Evolutionary conservation across 108 stramenopile genomes (phyloP).

Genomic region (Nitzschia sp.): DNA sequence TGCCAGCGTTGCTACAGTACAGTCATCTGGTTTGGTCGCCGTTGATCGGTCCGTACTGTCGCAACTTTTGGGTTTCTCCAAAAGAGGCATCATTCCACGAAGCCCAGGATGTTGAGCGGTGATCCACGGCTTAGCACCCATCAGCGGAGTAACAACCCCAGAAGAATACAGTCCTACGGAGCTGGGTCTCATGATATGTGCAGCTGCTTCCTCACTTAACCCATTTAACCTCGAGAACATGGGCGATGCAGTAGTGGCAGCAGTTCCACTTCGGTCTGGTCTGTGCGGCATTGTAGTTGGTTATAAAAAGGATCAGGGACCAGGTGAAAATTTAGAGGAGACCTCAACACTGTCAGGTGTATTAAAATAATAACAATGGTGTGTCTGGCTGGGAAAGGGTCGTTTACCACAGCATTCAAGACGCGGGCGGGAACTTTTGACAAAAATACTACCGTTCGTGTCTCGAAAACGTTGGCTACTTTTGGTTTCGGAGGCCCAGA

Average conservation of each 20-base stretch:
- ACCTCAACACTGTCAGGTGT: background rate
- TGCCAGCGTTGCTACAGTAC: conserved; percentile 29
- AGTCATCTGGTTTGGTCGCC: conserved; percentile 2
- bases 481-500: no score
- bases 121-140: conserved; percentile 11
- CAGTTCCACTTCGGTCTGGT: conserved; percentile 23
- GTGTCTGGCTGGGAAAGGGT: background rate
- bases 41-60: conserved; percentile 32
- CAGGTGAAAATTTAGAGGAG: background rate
- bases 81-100: background rate
- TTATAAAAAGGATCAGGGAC: background rate
- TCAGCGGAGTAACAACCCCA: conserved; percentile 23
- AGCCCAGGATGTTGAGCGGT: background rate
- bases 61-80: conserved; percentile 25
- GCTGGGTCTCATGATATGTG: conserved; percentile 40
- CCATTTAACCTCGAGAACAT: conserved; percentile 19
- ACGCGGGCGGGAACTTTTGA: no score
- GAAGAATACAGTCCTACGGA: conserved; percentile 2
- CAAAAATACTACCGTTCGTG: conserved; percentile 2
- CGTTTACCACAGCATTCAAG: no score
- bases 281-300: conserved; percentile 25
- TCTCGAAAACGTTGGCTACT: background rate
- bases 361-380: background rate
- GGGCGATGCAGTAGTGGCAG: background rate
- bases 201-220: conserved; percentile 17